phyloP scores from a whole-genome alignment of 2,329 filamentous ascomycete genomes.

The Botrytis fragariae region DNA sequence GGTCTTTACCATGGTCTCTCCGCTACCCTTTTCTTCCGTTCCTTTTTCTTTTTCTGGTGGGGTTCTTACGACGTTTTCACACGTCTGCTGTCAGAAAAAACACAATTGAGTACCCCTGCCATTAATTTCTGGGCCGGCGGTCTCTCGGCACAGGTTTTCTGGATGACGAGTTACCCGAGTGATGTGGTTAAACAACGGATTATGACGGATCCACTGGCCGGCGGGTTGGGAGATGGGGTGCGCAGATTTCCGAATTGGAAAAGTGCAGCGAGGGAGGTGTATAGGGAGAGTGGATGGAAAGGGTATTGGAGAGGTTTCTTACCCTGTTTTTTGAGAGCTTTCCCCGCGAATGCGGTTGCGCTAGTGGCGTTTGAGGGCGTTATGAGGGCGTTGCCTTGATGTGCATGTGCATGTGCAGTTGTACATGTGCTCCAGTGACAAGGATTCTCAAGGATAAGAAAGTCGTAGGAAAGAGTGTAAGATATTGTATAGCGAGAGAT shows the following conservation, averaged over 20 bases:
- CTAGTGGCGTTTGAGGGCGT: conserved; percentile 90
- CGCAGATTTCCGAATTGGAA: conserved; percentile 72
- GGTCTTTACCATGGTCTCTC: conserved; percentile 84
- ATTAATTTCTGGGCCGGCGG: conserved; percentile 98
- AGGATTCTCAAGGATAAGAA: not conserved
- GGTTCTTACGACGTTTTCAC: conserved; percentile 87
- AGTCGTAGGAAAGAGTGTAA: not conserved
- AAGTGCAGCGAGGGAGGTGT: conserved; percentile 75
- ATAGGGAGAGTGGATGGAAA: conserved; percentile 68
- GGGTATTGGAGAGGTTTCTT: conserved; percentile 94
- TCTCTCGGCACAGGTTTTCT: conserved; percentile 89
- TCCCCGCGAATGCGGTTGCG: conserved; percentile 93
- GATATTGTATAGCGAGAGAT: not conserved
- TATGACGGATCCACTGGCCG: conserved; percentile 90
- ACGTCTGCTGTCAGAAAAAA: conserved; percentile 62
- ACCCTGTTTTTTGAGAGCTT: conserved; percentile 89
- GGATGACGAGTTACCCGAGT: conserved; percentile 86
- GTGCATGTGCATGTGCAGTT: not conserved
- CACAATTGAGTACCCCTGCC: conserved; percentile 68
- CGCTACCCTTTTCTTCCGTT: conserved; percentile 83
- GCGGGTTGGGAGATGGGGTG: conserved; percentile 62
- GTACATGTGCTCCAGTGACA: not conserved
- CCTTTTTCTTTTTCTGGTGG: conserved; percentile 99
- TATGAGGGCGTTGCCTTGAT: conserved; percentile 60
- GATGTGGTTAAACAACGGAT: conserved; percentile 95